Percentiles rank a stretch among this genome's conserved stretches.
These are phyloP conservation scores for Metschnikowia lunata DNA, from an alignment of 805 yeast genomes.

Conservation along the genomic window DNA sequence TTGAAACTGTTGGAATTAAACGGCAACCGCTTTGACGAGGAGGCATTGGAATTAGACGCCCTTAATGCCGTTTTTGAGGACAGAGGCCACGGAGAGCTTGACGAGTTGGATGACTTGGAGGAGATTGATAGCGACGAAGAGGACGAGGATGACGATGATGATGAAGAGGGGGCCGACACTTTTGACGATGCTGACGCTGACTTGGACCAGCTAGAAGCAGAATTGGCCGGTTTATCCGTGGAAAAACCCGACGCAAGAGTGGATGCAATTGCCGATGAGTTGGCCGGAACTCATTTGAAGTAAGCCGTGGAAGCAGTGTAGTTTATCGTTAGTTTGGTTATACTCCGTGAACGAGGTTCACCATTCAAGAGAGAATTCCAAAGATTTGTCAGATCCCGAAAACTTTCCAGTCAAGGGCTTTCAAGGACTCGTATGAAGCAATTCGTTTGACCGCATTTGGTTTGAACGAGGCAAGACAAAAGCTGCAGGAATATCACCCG, in stretches of 20 bases:
- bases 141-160: conserved; percentile 52
- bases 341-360: too few relatives aligned
- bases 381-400: too few relatives aligned
- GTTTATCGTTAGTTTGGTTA: too few relatives aligned
- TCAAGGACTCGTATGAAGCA: too few relatives aligned
- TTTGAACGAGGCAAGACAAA: too few relatives aligned
- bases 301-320: too few relatives aligned
- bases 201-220: conserved; percentile 48
- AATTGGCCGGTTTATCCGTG: conserved; percentile 35
- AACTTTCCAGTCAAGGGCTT: too few relatives aligned
- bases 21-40: conserved; percentile 92
- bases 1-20: conserved; percentile 74
- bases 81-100: conserved; percentile 77
- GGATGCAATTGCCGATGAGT: conserved; percentile 54
- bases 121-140: conserved; percentile 70
- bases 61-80: conserved; percentile 61
- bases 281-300: conserved; percentile 51
- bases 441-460: too few relatives aligned
- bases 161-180: conserved; percentile 42
- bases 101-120: conserved; percentile 93
- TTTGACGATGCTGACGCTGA: conserved; percentile 52
- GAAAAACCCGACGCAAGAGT: conserved; percentile 41
- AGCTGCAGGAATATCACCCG: too few relatives aligned
- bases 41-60: conserved; percentile 60
- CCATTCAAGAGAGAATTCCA: too few relatives aligned